Evolutionary conservation across 2,329 filamentous ascomycete species (phyloP), one percentile per base, ranked within the genome.

Genomic region (Hypocrella siamensis): DNA sequence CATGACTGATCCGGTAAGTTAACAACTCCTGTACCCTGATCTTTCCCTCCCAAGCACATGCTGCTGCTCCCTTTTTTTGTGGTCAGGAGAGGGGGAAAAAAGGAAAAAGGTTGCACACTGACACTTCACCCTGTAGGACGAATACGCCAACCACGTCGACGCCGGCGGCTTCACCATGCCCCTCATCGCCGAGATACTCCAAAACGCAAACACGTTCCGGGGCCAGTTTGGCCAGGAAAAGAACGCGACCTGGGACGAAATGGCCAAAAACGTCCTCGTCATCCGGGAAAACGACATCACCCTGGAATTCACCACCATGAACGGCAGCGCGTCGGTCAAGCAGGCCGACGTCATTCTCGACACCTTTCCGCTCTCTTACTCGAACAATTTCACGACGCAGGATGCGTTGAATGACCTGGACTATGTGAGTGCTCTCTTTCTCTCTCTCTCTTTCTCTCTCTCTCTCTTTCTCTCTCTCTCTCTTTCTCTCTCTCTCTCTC

Each of bases 81-180:
- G n/a, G n/a, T n/a, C n/a, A n/a, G n/a, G n/a, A n/a, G 12, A 24
- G 21, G 8, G 12, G 8, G 21, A 24, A 26, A 10, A 26, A 5
- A 28, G 16, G 27, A 28, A 9, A 9, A 28, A 26, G 3, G 10
- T n/a, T 10, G 25, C 25, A 24, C 3, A 8, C 8, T 34, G 12
- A 16, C 29, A 31, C 31, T 34, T 16, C 22, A 14, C 27, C 5
- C 6, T 11, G 5, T n/a, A 33, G 58, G 72, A 76, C 39, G 76
- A 80, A 46, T 80, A 77, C 42, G 75, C 76, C 7, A 79, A 80
- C 41, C 57, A 67, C 33, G 57, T 77, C 32, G 66, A 79, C 41
- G 77, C 78, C 21, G 70, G 72, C n/a, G 77, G 70, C 2, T 83
- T 68, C 43, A 82, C 78, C 0, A 75, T 75, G 60, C 62, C 71